These are phyloP conservation scores for Phytophthora quininea DNA, from an alignment of 352 stramenopile species.

Conservation along the genomic window DNA sequence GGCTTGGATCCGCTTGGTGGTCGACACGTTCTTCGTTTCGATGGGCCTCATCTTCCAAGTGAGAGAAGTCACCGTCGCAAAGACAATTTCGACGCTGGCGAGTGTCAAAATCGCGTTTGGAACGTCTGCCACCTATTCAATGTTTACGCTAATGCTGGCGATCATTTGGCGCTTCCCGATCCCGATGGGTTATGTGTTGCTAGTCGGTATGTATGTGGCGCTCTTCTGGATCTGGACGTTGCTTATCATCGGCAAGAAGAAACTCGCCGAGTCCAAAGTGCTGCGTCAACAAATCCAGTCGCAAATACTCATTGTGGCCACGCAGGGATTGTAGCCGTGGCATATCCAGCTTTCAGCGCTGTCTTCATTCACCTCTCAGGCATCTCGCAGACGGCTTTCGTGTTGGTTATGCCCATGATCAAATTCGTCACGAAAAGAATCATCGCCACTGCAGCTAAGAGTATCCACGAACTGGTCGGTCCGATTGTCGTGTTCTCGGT, in stretches of 20 bases:
- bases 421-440: conserved; percentile 27
- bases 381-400: conserved; percentile 18
- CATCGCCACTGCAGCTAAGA: neutral
- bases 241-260: neutral
- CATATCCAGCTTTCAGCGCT: conserved; percentile 25
- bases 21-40: neutral
- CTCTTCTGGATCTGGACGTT: conserved; percentile 5
- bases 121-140: neutral
- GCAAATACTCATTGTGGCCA: conserved; percentile 8
- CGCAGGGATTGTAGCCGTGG: conserved; percentile 13
- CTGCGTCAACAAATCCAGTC: conserved; percentile 6
- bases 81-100: neutral
- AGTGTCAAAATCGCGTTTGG: neutral
- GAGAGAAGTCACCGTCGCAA: neutral
- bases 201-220: neutral
- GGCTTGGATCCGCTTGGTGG: neutral
- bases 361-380: conserved; percentile 10
- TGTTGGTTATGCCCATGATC: conserved; percentile 18
- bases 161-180: conserved; percentile 16
- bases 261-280: neutral
- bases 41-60: neutral
- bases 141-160: conserved; percentile 4
- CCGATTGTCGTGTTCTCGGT: conserved; percentile 26
- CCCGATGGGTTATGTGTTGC: conserved; percentile 11
- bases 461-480: conserved; percentile 18